These are phyloP conservation scores for Phytophthora fragariae DNA, from an alignment of 352 stramenopile species.

Conservation along the genomic window DNA sequence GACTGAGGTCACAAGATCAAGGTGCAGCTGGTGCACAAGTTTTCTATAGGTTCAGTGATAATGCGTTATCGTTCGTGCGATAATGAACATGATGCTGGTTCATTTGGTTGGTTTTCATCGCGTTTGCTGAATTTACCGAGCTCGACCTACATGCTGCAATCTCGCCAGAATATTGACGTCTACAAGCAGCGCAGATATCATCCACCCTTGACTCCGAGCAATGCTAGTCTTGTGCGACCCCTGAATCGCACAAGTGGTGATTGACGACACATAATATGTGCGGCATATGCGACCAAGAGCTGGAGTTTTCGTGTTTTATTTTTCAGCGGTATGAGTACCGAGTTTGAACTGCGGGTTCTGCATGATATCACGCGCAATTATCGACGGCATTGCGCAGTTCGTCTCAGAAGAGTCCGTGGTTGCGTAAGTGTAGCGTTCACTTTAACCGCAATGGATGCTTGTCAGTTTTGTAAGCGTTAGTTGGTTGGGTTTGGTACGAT, in stretches of 20 bases:
- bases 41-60: too few species aligned
- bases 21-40: too few species aligned
- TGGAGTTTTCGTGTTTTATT: constrained; percentile 70
- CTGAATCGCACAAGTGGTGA: too few species aligned
- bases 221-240: constrained; percentile 11
- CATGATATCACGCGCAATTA: constrained; percentile 70
- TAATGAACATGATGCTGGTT: too few species aligned
- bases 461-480: constrained; percentile 25
- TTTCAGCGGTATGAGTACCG: constrained; percentile 74
- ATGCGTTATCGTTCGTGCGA: too few species aligned
- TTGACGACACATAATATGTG: too few species aligned
- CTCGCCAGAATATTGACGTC: too few species aligned
- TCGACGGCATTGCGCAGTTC: constrained; percentile 75
- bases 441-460: constrained; percentile 11
- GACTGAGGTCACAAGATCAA: too few species aligned
- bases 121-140: too few species aligned
- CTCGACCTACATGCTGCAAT: too few species aligned
- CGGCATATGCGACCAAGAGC: constrained; percentile 64
- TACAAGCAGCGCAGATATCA: too few species aligned
- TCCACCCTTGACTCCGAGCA: constrained; percentile 68
- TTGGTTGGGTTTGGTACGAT: constrained; percentile 3
- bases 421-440: constrained; percentile 3
- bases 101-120: too few species aligned
- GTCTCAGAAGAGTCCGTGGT: constrained; percentile 35
- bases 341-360: constrained; percentile 72